Percentiles rank a stretch among this genome's conserved stretches.
phyloP scores from a whole-genome alignment of 2,329 filamentous ascomycete genomes.

The Sporothrix brasiliensis region DNA sequence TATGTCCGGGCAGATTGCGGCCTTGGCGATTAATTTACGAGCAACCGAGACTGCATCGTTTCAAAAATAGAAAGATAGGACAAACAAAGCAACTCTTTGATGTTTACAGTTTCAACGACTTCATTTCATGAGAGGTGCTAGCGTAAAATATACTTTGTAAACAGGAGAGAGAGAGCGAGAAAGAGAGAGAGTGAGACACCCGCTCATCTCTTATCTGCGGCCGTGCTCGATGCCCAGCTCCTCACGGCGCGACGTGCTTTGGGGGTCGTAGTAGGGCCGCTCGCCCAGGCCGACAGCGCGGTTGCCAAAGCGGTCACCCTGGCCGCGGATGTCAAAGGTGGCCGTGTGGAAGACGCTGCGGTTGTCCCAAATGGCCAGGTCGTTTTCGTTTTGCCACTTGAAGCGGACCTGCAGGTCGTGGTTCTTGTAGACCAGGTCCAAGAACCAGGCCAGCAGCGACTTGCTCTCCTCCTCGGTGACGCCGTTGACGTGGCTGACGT shows the following conservation, averaged over 20 bases:
- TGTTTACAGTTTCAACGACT: background rate
- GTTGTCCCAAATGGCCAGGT: slow-evolving; percentile 62
- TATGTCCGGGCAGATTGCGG: background rate
- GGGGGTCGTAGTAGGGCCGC: slow-evolving; percentile 57
- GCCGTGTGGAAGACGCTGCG: slow-evolving; percentile 60
- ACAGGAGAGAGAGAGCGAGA: no score
- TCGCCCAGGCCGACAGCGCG: slow-evolving; percentile 59
- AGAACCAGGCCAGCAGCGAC: slow-evolving; percentile 54
- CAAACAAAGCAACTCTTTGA: no score
- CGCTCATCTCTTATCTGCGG: slow-evolving; percentile 2
- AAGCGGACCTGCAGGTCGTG: slow-evolving; percentile 59
- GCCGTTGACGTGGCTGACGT: slow-evolving; percentile 55
- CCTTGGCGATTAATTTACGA: background rate
- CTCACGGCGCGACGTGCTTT: slow-evolving; percentile 50
- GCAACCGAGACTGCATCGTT: background rate
- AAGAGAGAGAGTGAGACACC: no score
- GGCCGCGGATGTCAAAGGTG: slow-evolving; percentile 59
- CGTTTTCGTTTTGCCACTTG: slow-evolving; percentile 50
- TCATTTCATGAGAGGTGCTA: background rate
- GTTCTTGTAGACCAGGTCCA: slow-evolving; percentile 55
- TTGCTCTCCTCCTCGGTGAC: slow-evolving; percentile 53
- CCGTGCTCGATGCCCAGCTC: slow-evolving; percentile 27
- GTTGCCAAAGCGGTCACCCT: slow-evolving; percentile 51
- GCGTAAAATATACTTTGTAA: background rate
- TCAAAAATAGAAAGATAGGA: no score